Base-by-base conservation (phyloP, 495 filamentous ascomycete genomes). In the Aspergillus coremiiformis region DNA sequence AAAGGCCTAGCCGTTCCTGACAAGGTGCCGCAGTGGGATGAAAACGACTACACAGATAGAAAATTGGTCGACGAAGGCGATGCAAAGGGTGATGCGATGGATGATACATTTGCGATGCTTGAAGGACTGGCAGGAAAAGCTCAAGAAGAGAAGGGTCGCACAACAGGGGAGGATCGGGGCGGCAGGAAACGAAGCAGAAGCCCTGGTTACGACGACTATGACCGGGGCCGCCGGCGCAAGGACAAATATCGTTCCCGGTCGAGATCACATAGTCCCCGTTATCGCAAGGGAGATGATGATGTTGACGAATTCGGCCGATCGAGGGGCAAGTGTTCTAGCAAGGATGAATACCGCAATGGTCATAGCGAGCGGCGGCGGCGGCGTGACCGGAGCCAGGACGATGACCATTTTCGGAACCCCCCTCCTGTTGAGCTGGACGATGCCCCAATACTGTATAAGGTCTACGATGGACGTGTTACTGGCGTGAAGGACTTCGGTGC, bases 401-500 rank as follows among this genome's bases (percentile, higher is more conserved):
- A 87, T 39, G 76, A 84, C 44, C 69, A 77, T 24, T 87, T 92
- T 58, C 79, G 80, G 55, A 76, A 79, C 33, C 86, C 87, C 1
- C 88, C 89, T 2, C 83, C 80, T 5, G 77, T 80, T 2, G 92
- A 96, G 61, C 60, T 88, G 26, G 93, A 98, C 70, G 85, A 92
- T 43, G 70, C 80, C 6, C 90, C 92, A 0, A 72, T 87, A 21
- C 68, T 95, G 12, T 86, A 83, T 76, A 98, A 98, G 65, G 71
- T 95, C 0, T 98, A 98, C 62, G 82, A 89, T 60, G 93, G 93
- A 14, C 81, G 82, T 53, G 85, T 97, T 37, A 95, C 89, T 2
- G 90, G 90, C 0, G 76, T 97, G 26, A 96, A 95, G 64, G 87
- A 96, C 57, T 98, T 96, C 70, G 93, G 93, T 29, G 89, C 85